Conservation (phyloP, 148 eudicot species). For the Rhododendron kiyosumense region DNA sequence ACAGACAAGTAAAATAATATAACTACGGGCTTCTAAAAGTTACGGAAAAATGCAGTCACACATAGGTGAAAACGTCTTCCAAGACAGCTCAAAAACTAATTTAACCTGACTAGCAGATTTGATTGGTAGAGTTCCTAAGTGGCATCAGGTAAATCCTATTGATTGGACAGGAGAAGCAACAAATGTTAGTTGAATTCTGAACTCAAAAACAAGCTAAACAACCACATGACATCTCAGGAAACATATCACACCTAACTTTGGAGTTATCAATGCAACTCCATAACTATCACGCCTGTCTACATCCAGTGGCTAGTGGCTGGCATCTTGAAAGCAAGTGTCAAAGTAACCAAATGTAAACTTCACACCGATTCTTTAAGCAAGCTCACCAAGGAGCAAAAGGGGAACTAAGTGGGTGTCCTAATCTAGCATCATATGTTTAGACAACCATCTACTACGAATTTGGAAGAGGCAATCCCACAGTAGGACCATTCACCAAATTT, state of each 20-base stretch:
- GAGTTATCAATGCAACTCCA: background rate
- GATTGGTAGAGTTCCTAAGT: background rate
- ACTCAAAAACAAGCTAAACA: background rate
- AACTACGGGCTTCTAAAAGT: background rate
- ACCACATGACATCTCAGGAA: background rate
- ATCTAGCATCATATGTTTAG: background rate
- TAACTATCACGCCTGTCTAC: background rate
- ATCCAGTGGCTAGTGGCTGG: background rate
- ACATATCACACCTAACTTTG: background rate
- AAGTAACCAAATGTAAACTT: background rate
- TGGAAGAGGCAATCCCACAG: background rate
- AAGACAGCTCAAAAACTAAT: background rate
- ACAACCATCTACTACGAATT: background rate
- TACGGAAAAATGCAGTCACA: background rate
- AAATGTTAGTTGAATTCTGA: background rate
- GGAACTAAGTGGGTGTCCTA: background rate
- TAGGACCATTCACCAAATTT: background rate
- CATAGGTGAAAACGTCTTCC: background rate
- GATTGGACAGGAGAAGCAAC: background rate
- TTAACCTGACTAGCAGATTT: background rate
- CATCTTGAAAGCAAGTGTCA: background rate
- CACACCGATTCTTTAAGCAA: background rate
- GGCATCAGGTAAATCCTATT: background rate
- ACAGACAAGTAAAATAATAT: background rate
- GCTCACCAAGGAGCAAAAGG: background rate